A percentile compares a stretch with the other conserved stretches of the same genome.
These are phyloP conservation scores for Yueomyces sp. DNA, from an alignment of 805 yeast genomes.

Conservation along the genomic window DNA sequence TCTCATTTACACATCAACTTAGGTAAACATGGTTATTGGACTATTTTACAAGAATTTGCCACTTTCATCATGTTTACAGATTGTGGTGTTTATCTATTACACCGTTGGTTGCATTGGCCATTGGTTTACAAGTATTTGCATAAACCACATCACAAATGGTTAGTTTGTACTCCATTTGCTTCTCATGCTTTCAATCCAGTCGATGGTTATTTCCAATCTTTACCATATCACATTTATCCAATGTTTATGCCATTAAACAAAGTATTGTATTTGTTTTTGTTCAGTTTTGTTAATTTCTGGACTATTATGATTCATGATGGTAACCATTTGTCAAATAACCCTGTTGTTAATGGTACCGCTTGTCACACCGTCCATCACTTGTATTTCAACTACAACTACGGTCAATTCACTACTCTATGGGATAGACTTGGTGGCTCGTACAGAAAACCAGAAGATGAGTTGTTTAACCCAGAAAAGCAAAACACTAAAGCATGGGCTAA, in stretches of 20 bases:
- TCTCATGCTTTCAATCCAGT: conserved; percentile 98
- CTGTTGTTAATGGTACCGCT: conserved; percentile 93
- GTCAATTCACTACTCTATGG: conserved; percentile 97
- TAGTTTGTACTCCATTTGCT: conserved; percentile 96
- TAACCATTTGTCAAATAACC: conserved; percentile 84
- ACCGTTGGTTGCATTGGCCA: conserved; percentile 92
- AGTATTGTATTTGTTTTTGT: conserved; percentile 63
- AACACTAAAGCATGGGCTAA: conserved; percentile 51
- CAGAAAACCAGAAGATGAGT: conserved; percentile 79
- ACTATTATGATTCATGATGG: conserved; percentile 99
- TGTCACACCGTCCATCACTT: conserved; percentile 96
- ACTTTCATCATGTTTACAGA: conserved; percentile 86
- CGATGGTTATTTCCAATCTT: conserved; percentile 85
- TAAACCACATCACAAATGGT: conserved; percentile 99
- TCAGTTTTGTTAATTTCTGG: conserved; percentile 93
- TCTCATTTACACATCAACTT: conserved; percentile 63
- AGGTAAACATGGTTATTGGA: conserved; percentile 49
- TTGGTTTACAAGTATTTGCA: conserved; percentile 72
- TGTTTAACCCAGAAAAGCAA: conserved; percentile 52
- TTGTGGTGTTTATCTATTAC: conserved; percentile 81
- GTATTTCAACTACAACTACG: conserved; percentile 95
- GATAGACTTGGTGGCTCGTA: conserved; percentile 91
- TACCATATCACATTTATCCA: conserved; percentile 90
- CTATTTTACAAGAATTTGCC: conserved; percentile 57
- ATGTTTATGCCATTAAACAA: conserved; percentile 87